Percentiles rank a stretch among this genome's conserved stretches.
phyloP scores from a whole-genome alignment of 2,329 filamentous ascomycete species.

The Trichophyton verrucosum region DNA sequence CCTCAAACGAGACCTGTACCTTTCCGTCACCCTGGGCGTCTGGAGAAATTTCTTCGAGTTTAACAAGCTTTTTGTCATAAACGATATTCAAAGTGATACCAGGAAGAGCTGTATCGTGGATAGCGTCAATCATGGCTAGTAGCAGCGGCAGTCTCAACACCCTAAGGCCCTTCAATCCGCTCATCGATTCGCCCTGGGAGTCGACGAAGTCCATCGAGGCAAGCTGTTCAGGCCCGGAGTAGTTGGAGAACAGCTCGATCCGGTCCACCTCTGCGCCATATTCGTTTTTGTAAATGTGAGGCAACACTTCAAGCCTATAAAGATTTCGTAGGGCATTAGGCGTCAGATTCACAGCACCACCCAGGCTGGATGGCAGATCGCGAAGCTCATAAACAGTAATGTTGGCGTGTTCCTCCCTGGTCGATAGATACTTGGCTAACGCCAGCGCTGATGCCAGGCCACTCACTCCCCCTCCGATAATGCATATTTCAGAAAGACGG shows the following conservation, averaged over 20 bases:
- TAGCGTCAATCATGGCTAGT: constrained; percentile 31
- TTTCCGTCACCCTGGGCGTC: constrained; percentile 32
- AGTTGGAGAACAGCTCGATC: background rate
- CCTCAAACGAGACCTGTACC: constrained; percentile 38
- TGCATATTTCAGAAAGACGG: constrained; percentile 8
- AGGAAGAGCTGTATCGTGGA: background rate
- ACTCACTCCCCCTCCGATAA: constrained; percentile 17
- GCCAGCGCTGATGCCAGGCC: constrained; percentile 16
- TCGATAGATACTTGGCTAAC: constrained; percentile 11
- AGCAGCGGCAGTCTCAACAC: constrained; percentile 45
- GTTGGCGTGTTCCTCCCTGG: constrained; percentile 6
- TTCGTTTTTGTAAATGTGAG: constrained; percentile 33
- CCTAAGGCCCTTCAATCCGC: constrained; percentile 37
- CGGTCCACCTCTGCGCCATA: background rate
- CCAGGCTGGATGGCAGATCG: constrained; percentile 20
- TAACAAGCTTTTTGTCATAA: constrained; percentile 28
- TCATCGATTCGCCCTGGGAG: constrained; percentile 21
- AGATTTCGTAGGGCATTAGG: constrained; percentile 22
- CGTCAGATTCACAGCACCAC: constrained; percentile 21
- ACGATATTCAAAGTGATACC: constrained; percentile 20
- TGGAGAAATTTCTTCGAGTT: constrained; percentile 39
- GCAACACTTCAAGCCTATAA: constrained; percentile 30
- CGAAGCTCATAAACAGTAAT: constrained; percentile 22
- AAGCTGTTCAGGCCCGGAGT: constrained; percentile 41
- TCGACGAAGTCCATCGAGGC: constrained; percentile 31